A percentile compares a stretch with the other conserved stretches of the same genome.
phyloP scores from a whole-genome alignment of 148 eudicot species.

The Rhododendron vialii region DNA sequence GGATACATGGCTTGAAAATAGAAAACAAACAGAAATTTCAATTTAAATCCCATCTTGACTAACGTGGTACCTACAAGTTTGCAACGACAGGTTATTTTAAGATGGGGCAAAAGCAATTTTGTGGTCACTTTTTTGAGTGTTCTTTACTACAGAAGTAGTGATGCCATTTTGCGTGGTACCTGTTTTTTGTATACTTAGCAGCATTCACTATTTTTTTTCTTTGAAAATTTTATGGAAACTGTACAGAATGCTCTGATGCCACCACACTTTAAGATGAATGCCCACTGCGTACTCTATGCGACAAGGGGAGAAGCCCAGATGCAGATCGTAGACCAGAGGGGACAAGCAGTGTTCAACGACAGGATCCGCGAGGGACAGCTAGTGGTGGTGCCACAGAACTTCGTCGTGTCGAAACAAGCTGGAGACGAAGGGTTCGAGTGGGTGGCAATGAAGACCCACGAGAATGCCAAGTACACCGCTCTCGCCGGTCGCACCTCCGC shows the following conservation, averaged over 20 bases:
- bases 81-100: background rate
- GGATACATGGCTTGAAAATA: too few relatives aligned
- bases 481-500: conserved; percentile 64
- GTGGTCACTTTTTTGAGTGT: too few relatives aligned
- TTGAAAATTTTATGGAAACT: background rate
- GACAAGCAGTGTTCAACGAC: conserved; percentile 53
- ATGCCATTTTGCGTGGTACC: too few relatives aligned
- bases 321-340: conserved; percentile 60
- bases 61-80: too few relatives aligned
- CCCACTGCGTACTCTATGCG: conserved; percentile 47
- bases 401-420: conserved; percentile 53
- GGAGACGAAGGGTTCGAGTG: conserved; percentile 64
- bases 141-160: too few relatives aligned
- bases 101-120: too few relatives aligned
- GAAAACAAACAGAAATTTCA: too few relatives aligned
- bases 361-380: conserved; percentile 55
- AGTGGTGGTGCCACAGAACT: conserved; percentile 72
- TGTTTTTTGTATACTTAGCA: too few relatives aligned
- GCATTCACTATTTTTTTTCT: too few relatives aligned
- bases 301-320: conserved; percentile 47
- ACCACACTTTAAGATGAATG: conserved; percentile 58
- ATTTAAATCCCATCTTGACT: too few relatives aligned
- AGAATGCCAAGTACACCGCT: conserved; percentile 45
- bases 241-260: conserved; percentile 62
- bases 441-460: conserved; percentile 67